Base-by-base conservation (phyloP, 78 protist genomes). In the Dictyostelium brefeldianum region DNA sequence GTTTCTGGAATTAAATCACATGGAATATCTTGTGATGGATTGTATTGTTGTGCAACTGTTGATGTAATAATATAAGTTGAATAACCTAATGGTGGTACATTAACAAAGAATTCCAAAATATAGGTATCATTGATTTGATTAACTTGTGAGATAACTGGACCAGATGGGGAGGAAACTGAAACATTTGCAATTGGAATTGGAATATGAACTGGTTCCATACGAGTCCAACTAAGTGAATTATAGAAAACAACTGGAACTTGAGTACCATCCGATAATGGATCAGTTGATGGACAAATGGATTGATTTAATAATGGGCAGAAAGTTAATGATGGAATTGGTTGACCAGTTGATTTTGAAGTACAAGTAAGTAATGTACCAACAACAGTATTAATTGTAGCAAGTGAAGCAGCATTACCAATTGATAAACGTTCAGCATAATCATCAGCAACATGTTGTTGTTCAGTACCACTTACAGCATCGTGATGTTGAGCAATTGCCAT, bases 391-490 rank as follows among this genome's bases (percentile, higher is more conserved):
- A 83, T 6, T 0, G 80, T 47, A 5, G 10, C 6, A 41, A 62
- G 31, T 4, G 92, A 46, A 5, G 77, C 71, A n/a, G 20, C 9
- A 62, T 82, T 59, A 54, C 96, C 97, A 22, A 83, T 85, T 7
- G 91, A 25, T 10, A 97, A 67, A 22, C 97, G 95, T 17, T 22
- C 36, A 3, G 91, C 96, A 80, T 98, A 98, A 82, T 98, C 99
- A 22, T 80, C 80, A 9, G 97, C 95, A 9, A 97, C 98, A 50
- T 71, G 77, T 62, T 96, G 97, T 67, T 89, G 53, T 27, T 83
- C 96, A 10, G 99, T 98, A 29, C 99, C 99, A 2, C 94, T 22
- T 11, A 97, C 91, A 0, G 94, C 99, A 29, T 98, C 99, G 92
- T 98, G 99, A 47, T 98, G 99, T 78, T 79, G 89, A 22, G 93